Evolutionary conservation across 176 grass and related monocot species (phyloP).

Genomic region (Musa troglodytarum): DNA sequence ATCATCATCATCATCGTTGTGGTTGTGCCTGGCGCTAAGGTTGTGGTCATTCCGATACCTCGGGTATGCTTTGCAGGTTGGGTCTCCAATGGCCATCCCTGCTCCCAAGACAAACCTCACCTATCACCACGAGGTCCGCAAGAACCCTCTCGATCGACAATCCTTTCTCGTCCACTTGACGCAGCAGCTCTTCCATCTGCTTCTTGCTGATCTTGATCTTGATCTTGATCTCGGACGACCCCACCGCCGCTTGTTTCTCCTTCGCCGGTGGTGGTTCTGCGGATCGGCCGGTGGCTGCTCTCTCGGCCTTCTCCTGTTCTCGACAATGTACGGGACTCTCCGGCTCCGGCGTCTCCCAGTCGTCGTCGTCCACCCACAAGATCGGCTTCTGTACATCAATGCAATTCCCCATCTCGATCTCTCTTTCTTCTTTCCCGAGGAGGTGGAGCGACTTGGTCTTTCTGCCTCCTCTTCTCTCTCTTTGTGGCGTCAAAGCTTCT

Average conservation of each 20-base stretch:
- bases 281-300: background rate
- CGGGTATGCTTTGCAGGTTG: conserved; percentile 6
- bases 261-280: background rate
- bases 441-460: too few species aligned
- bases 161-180: background rate
- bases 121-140: background rate
- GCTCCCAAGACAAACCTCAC: background rate
- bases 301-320: background rate
- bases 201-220: background rate
- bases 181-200: background rate
- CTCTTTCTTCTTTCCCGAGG: background rate
- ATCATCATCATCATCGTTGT: too few species aligned
- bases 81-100: background rate
- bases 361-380: conserved; percentile 5
- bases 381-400: background rate
- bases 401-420: conserved; percentile 4
- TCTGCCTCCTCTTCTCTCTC: too few species aligned
- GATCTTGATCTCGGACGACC: background rate
- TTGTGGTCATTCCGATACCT: background rate
- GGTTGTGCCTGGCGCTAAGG: too few species aligned
- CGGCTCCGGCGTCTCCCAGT: background rate
- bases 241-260: too few species aligned
- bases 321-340: too few species aligned
- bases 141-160: conserved; percentile 1
- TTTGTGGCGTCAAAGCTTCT: too few species aligned